A percentile compares a stretch with the other conserved stretches of the same genome.
These are phyloP conservation scores for Fusarium heterosporum DNA, from an alignment of 2,329 filamentous ascomycete species.

Conservation along the genomic window DNA sequence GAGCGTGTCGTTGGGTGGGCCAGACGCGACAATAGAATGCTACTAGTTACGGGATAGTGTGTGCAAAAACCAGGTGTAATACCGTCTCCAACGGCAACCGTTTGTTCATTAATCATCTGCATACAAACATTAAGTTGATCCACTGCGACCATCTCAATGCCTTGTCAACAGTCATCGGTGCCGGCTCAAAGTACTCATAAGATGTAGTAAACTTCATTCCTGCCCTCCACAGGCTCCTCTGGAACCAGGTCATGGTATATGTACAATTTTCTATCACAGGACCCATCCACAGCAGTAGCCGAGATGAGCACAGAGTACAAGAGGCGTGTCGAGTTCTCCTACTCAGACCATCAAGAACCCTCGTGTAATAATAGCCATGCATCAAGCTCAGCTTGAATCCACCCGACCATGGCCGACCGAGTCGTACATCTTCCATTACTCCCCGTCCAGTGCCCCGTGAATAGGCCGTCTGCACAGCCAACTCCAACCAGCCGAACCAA, in stretches of 20 bases:
- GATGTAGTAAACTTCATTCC: slow-evolving; percentile 49
- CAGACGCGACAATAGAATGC: slow-evolving; percentile 20
- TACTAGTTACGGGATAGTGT: not conserved
- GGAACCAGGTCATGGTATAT: slow-evolving; percentile 56
- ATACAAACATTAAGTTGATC: slow-evolving; percentile 8
- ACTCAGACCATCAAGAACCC: slow-evolving; percentile 35
- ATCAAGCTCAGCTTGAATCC: slow-evolving; percentile 46
- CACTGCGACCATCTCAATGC: not conserved
- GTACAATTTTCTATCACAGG: slow-evolving; percentile 55
- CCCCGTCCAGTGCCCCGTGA: slow-evolving; percentile 40
- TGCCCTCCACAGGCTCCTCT: slow-evolving; percentile 45
- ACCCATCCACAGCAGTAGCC: slow-evolving; percentile 41
- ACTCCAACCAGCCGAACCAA: slow-evolving; percentile 55
- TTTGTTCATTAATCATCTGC: slow-evolving; percentile 10
- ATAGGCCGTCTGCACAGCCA: slow-evolving; percentile 48
- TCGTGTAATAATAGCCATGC: slow-evolving; percentile 32
- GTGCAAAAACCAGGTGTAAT: slow-evolving; percentile 14
- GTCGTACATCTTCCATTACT: slow-evolving; percentile 45
- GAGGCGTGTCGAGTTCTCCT: slow-evolving; percentile 30
- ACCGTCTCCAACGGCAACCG: slow-evolving; percentile 41
- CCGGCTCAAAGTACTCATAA: slow-evolving; percentile 13
- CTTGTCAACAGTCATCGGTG: slow-evolving; percentile 1
- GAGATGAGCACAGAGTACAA: slow-evolving; percentile 34
- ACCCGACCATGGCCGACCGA: slow-evolving; percentile 22
- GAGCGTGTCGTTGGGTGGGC: slow-evolving; percentile 15